A percentile compares a stretch with the other conserved stretches of the same genome.
Evolutionary conservation across 805 yeast species (phyloP).

Genomic region (Pichia cabralensis): DNA sequence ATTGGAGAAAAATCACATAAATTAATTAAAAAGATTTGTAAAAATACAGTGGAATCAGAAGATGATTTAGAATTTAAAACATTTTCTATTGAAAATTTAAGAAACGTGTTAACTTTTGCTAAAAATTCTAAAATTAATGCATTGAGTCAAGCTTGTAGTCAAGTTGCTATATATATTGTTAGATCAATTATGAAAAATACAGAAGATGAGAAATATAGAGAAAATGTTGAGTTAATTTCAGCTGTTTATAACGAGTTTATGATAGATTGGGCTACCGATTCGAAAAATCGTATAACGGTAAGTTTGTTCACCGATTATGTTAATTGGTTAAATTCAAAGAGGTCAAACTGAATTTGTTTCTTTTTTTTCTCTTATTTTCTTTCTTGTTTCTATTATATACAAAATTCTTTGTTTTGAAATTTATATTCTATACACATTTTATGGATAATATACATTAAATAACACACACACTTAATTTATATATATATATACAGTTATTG

Average conservation of each 20-base stretch:
- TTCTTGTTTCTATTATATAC: too few relatives aligned
- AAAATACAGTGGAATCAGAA: constrained; percentile 27
- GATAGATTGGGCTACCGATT: constrained; percentile 48
- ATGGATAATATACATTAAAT: too few relatives aligned
- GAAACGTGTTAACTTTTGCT: constrained; percentile 35
- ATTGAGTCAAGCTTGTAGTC: constrained; percentile 48
- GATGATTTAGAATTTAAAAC: constrained; percentile 8
- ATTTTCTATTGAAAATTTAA: constrained; percentile 2
- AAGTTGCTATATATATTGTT: constrained; percentile 54
- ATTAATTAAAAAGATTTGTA: constrained; percentile 54
- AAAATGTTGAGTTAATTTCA: constrained; percentile 33
- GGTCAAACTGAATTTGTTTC: constrained; percentile 15
- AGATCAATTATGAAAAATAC: constrained; percentile 37
- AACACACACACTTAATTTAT: too few relatives aligned
- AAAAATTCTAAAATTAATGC: constrained; percentile 37
- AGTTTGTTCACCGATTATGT: constrained; percentile 65
- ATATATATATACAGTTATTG: background rate
- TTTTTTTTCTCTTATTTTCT: too few relatives aligned
- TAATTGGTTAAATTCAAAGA: constrained; percentile 64
- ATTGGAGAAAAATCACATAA: constrained; percentile 71
- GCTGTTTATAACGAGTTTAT: constrained; percentile 47
- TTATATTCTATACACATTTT: too few relatives aligned
- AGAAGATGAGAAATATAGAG: constrained; percentile 22
- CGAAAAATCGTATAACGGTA: constrained; percentile 38
- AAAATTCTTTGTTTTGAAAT: too few relatives aligned